Percentiles rank a stretch among this genome's conserved stretches.
Evolutionary conservation across 768 basidiomycete genomes (phyloP).

Genomic region (Cystofilobasidium capitatum): DNA sequence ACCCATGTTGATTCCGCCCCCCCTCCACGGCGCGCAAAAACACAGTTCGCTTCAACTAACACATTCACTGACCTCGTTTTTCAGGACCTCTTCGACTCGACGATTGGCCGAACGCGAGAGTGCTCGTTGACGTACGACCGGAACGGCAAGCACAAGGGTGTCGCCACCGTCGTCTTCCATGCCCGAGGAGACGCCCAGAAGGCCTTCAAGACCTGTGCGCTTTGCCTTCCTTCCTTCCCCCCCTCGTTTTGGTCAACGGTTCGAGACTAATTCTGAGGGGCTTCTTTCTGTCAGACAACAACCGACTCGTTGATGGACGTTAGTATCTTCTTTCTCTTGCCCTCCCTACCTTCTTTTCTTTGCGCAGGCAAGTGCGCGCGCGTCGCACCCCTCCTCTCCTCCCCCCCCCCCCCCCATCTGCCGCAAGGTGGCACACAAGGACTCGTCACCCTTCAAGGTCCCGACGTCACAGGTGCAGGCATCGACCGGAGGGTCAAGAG

Average conservation of each 20-base stretch:
- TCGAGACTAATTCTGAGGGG: background rate
- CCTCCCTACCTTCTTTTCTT: background rate
- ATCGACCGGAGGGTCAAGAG: too few relatives aligned
- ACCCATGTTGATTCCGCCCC: background rate
- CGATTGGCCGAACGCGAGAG: slow-evolving; percentile 75
- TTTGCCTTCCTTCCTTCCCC: background rate
- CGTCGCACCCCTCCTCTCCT: background rate
- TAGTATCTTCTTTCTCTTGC: slow-evolving; percentile 55
- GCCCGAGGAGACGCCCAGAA: slow-evolving; percentile 80
- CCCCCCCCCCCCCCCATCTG: background rate
- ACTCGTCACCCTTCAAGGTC: background rate
- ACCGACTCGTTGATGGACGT: slow-evolving; percentile 99
- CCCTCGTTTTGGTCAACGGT: too few relatives aligned
- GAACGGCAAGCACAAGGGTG: slow-evolving; percentile 78
- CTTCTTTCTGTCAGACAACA: slow-evolving; percentile 52
- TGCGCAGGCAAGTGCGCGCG: background rate
- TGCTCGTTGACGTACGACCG: slow-evolving; percentile 79
- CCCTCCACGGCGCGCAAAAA: background rate
- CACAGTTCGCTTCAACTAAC: background rate
- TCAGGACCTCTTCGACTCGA: slow-evolving; percentile 85
- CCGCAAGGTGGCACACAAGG: background rate
- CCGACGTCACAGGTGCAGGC: background rate
- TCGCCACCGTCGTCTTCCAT: slow-evolving; percentile 75
- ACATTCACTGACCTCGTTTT: background rate
- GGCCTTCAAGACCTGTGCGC: slow-evolving; percentile 68